Evolutionary conservation across 2,329 filamentous ascomycete species (phyloP).

Genomic region (Chrysoporthe austroafricana): DNA sequence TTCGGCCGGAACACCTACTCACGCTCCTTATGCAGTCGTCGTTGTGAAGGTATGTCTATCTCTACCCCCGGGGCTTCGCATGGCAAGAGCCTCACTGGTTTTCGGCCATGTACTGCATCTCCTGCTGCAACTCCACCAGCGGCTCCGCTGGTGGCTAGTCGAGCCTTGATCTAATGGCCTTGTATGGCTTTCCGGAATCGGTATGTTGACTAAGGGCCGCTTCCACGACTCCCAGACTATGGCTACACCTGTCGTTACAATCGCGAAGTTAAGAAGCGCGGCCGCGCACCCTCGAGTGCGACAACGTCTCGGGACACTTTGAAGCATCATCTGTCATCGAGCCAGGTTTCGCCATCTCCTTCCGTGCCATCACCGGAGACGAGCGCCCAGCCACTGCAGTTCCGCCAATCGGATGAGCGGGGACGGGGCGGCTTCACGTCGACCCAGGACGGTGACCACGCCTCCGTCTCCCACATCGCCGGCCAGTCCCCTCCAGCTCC

Average conservation of each 20-base stretch:
- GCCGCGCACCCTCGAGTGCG: conserved; percentile 36
- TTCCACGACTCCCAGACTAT: conserved; percentile 37
- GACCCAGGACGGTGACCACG: conserved; percentile 12
- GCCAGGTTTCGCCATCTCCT: conserved; percentile 21
- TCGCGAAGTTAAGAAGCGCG: conserved; percentile 43
- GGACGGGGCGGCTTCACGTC: conserved; percentile 19
- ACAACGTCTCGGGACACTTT: conserved; percentile 1
- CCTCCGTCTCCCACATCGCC: conserved; percentile 14
- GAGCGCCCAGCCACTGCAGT: conserved; percentile 10
- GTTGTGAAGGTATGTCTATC: conserved; percentile 40
- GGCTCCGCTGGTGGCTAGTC: background rate
- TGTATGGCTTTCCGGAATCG: background rate
- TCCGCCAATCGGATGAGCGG: conserved; percentile 11
- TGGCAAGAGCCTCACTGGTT: too few relatives aligned
- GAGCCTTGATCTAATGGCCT: background rate
- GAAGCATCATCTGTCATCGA: conserved; percentile 12
- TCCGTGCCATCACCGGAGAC: conserved; percentile 27
- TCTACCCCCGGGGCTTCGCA: background rate
- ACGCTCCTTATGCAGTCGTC: conserved; percentile 36
- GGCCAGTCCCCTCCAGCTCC: conserved; percentile 13
- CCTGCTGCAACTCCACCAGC: background rate
- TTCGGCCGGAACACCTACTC: background rate
- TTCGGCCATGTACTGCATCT: background rate
- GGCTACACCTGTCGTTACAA: conserved; percentile 44
- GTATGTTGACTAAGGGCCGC: conserved; percentile 4